Percentiles rank a stretch among this genome's conserved stretches.
Conservation (phyloP, 306 rosid genomes). For the Malus asiatica region DNA sequence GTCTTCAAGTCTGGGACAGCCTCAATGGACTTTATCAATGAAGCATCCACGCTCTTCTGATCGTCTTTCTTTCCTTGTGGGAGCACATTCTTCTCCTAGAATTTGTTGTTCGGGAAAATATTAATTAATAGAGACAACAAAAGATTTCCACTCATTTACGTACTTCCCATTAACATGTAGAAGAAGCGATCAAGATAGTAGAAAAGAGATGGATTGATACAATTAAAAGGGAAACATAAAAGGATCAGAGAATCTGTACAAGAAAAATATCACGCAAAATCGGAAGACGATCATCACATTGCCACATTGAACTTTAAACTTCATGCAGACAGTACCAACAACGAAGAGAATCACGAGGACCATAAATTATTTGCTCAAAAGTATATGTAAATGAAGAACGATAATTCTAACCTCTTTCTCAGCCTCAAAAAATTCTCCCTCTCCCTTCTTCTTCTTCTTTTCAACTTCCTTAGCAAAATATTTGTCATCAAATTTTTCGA, state of each 20-base stretch:
- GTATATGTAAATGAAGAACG: not conserved
- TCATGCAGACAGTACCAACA: not conserved
- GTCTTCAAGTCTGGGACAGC: slow-evolving; percentile 65
- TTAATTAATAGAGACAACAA: not conserved
- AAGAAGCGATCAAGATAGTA: too few relatives aligned
- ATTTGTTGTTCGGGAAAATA: not conserved
- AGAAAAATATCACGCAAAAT: not conserved
- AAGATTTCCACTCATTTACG: not conserved
- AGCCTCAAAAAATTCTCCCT: slow-evolving; percentile 28
- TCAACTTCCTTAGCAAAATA: slow-evolving; percentile 20
- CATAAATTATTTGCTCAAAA: not conserved
- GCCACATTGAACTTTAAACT: not conserved
- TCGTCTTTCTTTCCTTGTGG: slow-evolving; percentile 77
- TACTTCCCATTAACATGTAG: too few relatives aligned
- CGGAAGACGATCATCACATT: not conserved
- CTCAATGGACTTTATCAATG: slow-evolving; percentile 51
- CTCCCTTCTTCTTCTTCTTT: slow-evolving; percentile 24
- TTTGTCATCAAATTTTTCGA: slow-evolving; percentile 23
- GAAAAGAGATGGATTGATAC: too few relatives aligned
- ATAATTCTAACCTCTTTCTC: slow-evolving; percentile 23
- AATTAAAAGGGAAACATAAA: not conserved
- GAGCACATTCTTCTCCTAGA: slow-evolving; percentile 57
- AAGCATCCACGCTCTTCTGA: slow-evolving; percentile 47
- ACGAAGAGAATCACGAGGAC: not conserved
- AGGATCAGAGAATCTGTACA: not conserved